Base-by-base conservation (phyloP, 1,139 yeast genomes). In the Hansenula anomala region DNA sequence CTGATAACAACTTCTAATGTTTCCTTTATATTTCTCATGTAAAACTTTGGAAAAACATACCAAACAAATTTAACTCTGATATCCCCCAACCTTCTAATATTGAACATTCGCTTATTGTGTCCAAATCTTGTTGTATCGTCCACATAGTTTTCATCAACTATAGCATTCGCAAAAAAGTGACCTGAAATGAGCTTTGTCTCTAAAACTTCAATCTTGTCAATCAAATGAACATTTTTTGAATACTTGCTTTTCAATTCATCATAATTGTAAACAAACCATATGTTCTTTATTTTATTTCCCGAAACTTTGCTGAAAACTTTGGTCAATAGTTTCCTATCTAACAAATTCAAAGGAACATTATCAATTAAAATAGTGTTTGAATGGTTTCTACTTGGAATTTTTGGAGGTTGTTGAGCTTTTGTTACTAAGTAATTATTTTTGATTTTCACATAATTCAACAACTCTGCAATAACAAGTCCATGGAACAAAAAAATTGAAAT, bases 401-500 rank as follows among this genome's bases (percentile, higher is more conserved):
- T 8, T 3, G 24, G 15, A 6, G 9, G 13, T 16, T 8, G 47
- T 39, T 59, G 64, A 4, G 54, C 44, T 4, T 56, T 47, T 4
- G 67, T 56, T 20, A 60, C 45, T 10, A 73, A 45, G 41, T 60
- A 64, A 0, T 62, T 47, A 23, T 69, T 73, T 45, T 75, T 63
- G 6, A 76, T 71, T 31, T 63, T 61, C 5, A 73, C 67, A 43
- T 67, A 72, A 40, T 67, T 60, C 24, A 65, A 64, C 36, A 82
- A 56, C 51, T 83, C 90, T 35, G 66, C 60, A 2, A 69, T 45
- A 2, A 81, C 48, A 30, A 80, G 47, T 46, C 67, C 61, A 51
- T 81, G 86, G 48, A 80, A 78, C 59, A 74, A 61, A 0, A 62
- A 55, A 3, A 81, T 66, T 0, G 79, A 72, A 8, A 77, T 47